phyloP scores from a whole-genome alignment of 352 stramenopile species.

The Pythium phragmiticola region DNA sequence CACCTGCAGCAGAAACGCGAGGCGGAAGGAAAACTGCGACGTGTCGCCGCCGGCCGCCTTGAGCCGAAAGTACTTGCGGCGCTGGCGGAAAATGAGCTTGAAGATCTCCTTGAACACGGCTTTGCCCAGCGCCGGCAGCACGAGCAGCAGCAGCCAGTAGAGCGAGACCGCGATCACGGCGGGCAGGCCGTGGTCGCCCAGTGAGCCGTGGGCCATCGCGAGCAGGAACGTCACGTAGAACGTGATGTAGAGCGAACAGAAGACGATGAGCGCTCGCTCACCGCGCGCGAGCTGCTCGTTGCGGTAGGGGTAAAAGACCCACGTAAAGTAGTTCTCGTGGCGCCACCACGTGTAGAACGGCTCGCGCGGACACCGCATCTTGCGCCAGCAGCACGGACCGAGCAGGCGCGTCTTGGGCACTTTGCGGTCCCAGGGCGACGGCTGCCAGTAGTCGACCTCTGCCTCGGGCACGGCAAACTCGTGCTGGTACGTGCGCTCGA shows the following conservation, averaged over 20 bases:
- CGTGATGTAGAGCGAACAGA: slow-evolving; percentile 69
- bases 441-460: slow-evolving; percentile 75
- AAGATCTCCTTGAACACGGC: slow-evolving; percentile 75
- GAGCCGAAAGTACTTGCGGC: slow-evolving; percentile 63
- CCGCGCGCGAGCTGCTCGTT: slow-evolving; percentile 60
- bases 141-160: slow-evolving; percentile 53
- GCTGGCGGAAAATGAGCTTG: slow-evolving; percentile 71
- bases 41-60: slow-evolving; percentile 45
- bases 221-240: slow-evolving; percentile 76
- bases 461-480: slow-evolving; percentile 55
- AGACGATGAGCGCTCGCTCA: slow-evolving; percentile 62
- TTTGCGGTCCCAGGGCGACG: slow-evolving; percentile 66
- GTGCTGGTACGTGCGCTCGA: slow-evolving; percentile 58
- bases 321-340: slow-evolving; percentile 79
- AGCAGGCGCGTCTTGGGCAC: slow-evolving; percentile 63
- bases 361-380: slow-evolving; percentile 56
- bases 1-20: slow-evolving; percentile 57
- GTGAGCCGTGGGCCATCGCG: slow-evolving; percentile 49
- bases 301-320: slow-evolving; percentile 68
- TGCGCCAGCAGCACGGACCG: slow-evolving; percentile 64
- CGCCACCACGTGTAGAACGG: slow-evolving; percentile 78
- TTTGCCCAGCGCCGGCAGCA: slow-evolving; percentile 58
- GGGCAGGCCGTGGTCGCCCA: slow-evolving; percentile 34
- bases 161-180: slow-evolving; percentile 40
- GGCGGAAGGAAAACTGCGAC: slow-evolving; percentile 48